Conservation (phyloP, 371 early-diverging fungal genomes). For the Funneliformis caledonium region DNA sequence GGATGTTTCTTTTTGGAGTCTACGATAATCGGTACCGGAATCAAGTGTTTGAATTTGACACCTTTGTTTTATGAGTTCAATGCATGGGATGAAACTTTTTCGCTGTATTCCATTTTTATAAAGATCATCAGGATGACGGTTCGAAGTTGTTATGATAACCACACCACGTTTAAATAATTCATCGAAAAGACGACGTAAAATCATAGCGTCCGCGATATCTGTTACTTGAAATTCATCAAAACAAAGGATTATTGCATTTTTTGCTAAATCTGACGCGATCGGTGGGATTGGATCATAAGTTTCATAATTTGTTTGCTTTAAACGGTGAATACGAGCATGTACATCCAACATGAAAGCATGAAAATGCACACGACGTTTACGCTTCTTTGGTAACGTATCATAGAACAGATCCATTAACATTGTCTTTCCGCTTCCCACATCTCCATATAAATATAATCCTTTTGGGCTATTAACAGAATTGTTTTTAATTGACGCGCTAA, state of each 20-base stretch:
- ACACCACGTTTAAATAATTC: slow-evolving; percentile 88
- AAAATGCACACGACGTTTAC: slow-evolving; percentile 91
- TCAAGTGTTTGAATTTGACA: slow-evolving; percentile 82
- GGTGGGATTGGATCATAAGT: slow-evolving; percentile 75
- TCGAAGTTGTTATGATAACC: slow-evolving; percentile 89
- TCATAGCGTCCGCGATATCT: slow-evolving; percentile 97
- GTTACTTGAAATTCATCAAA: slow-evolving; percentile 98
- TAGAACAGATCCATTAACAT: slow-evolving; percentile 97
- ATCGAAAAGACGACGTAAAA: slow-evolving; percentile 80
- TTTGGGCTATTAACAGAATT: slow-evolving; percentile 48
- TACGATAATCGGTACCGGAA: slow-evolving; percentile 91
- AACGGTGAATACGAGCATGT: slow-evolving; percentile 81
- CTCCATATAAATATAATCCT: slow-evolving; percentile 82
- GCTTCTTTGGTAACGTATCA: slow-evolving; percentile 65
- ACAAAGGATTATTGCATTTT: slow-evolving; percentile 84
- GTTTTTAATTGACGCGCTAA: slow-evolving; percentile 34
- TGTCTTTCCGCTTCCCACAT: slow-evolving; percentile 92
- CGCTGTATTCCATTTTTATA: slow-evolving; percentile 96
- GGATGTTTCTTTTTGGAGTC: slow-evolving; percentile 57
- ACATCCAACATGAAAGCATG: slow-evolving; percentile 95
- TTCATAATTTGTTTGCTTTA: slow-evolving; percentile 60
- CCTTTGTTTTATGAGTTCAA: slow-evolving; percentile 80
- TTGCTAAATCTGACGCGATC: slow-evolving; percentile 81
- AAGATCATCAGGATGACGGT: slow-evolving; percentile 92
- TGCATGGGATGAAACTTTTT: slow-evolving; percentile 87